phyloP scores from a whole-genome alignment of 306 rosid genomes.

The Datisca glomerata region DNA sequence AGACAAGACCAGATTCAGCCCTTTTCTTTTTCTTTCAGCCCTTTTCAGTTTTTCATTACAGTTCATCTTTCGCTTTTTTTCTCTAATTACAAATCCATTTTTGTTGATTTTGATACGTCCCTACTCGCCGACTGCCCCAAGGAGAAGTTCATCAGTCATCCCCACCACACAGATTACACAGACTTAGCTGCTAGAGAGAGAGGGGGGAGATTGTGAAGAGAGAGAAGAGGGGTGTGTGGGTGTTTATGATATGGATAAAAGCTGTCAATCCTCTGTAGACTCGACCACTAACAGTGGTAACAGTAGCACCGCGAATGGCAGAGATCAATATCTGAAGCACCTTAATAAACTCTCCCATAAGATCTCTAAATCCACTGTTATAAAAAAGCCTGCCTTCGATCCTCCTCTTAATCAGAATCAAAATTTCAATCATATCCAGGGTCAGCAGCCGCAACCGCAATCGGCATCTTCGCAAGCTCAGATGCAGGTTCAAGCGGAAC shows the following conservation, averaged over 20 bases:
- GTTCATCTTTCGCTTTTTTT: too few relatives aligned
- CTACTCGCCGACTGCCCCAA: neutral
- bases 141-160: neutral
- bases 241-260: constrained; percentile 22
- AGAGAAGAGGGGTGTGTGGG: constrained; percentile 5
- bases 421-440: constrained; percentile 5
- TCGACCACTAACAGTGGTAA: constrained; percentile 8
- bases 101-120: too few relatives aligned
- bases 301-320: constrained; percentile 4
- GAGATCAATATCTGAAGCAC: constrained; percentile 49
- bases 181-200: neutral
- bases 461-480: constrained; percentile 5
- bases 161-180: neutral
- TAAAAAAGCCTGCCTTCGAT: constrained; percentile 35
- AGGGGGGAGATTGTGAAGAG: neutral
- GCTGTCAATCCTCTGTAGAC: constrained; percentile 27
- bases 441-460: constrained; percentile 11
- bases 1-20: too few relatives aligned
- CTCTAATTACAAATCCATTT: too few relatives aligned
- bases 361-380: constrained; percentile 48
- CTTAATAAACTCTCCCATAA: constrained; percentile 88
- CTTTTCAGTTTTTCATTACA: too few relatives aligned
- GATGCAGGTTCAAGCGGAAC: constrained; percentile 8
- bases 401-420: constrained; percentile 10
- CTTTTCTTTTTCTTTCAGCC: too few relatives aligned